phyloP scores from a whole-genome alignment of 768 basidiomycete genomes.

The Mycena kentingensis region DNA sequence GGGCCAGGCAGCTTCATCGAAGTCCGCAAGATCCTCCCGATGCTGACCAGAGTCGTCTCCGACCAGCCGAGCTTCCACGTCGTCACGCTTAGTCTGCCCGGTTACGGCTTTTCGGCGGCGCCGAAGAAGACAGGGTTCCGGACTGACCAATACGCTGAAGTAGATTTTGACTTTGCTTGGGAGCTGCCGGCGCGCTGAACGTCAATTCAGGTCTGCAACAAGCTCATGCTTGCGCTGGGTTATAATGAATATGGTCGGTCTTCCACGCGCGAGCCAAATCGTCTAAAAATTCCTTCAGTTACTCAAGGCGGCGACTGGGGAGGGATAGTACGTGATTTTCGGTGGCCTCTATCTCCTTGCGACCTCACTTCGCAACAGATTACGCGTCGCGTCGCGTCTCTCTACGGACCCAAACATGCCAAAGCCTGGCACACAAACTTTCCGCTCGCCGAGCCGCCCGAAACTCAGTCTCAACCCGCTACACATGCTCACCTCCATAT shows the following conservation, averaged over 20 bases:
- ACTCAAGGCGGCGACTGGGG: slow-evolving; percentile 56
- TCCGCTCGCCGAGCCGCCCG: neutral
- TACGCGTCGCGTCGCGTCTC: slow-evolving; percentile 30
- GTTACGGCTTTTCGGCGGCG: slow-evolving; percentile 62
- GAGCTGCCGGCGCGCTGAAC: neutral
- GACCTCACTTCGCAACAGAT: slow-evolving; percentile 25
- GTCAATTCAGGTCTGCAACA: slow-evolving; percentile 42
- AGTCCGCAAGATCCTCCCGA: slow-evolving; percentile 56
- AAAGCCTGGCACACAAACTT: slow-evolving; percentile 30
- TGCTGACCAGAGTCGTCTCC: slow-evolving; percentile 45
- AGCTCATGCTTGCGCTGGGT: slow-evolving; percentile 51
- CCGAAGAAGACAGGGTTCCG: slow-evolving; percentile 53
- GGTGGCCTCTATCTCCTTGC: slow-evolving; percentile 1
- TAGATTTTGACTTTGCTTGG: slow-evolving; percentile 18
- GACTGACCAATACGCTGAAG: slow-evolving; percentile 54
- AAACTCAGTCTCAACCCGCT: slow-evolving; percentile 7
- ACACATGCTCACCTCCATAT: neutral
- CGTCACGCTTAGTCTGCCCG: slow-evolving; percentile 59
- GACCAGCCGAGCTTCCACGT: slow-evolving; percentile 62
- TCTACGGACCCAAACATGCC: slow-evolving; percentile 39
- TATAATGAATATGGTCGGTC: slow-evolving; percentile 50
- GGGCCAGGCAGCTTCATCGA: slow-evolving; percentile 66
- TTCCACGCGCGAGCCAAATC: neutral
- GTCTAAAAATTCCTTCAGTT: slow-evolving; percentile 26
- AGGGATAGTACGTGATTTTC: slow-evolving; percentile 28